phyloP scores from a whole-genome alignment of 495 filamentous ascomycete species.

The Penicillium coffeae region DNA sequence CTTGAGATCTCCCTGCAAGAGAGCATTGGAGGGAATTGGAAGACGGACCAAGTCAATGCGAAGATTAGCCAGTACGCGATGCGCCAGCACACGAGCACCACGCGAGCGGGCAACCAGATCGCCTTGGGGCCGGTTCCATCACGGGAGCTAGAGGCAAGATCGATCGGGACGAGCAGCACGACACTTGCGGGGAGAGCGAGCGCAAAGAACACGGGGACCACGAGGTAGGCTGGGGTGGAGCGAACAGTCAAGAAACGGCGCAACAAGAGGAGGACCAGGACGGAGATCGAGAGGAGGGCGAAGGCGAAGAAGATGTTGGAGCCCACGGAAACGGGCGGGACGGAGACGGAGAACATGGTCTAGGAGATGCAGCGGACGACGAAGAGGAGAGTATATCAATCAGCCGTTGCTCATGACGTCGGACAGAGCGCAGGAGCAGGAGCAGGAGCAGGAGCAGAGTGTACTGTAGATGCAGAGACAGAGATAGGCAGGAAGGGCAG shows the following conservation, averaged over 20 bases:
- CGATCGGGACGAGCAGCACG: conserved; percentile 92
- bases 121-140: conserved; percentile 64
- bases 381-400: neutral
- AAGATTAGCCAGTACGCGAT: conserved; percentile 98
- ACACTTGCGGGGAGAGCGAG: conserved; percentile 89
- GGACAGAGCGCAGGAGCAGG: neutral
- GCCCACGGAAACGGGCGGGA: conserved; percentile 45
- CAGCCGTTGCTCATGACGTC: conserved; percentile 17
- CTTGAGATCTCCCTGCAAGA: neutral
- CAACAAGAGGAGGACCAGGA: conserved; percentile 74
- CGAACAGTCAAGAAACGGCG: conserved; percentile 87
- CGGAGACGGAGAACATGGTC: conserved; percentile 24
- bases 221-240: conserved; percentile 84
- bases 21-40: conserved; percentile 1
- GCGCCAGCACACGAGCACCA: conserved; percentile 81
- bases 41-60: conserved; percentile 90
- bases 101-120: conserved; percentile 61
- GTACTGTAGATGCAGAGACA: too few species aligned
- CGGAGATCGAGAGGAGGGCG: conserved; percentile 66
- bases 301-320: conserved; percentile 71
- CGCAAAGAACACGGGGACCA: conserved; percentile 88
- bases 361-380: conserved; percentile 5
- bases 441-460: neutral
- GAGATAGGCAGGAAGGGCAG: too few species aligned
- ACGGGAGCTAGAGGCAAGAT: conserved; percentile 80